Evolutionary conservation across 768 basidiomycete genomes (phyloP), one percentile per base, ranked within the genome.

Genomic region (Lentinula aciculospora): DNA sequence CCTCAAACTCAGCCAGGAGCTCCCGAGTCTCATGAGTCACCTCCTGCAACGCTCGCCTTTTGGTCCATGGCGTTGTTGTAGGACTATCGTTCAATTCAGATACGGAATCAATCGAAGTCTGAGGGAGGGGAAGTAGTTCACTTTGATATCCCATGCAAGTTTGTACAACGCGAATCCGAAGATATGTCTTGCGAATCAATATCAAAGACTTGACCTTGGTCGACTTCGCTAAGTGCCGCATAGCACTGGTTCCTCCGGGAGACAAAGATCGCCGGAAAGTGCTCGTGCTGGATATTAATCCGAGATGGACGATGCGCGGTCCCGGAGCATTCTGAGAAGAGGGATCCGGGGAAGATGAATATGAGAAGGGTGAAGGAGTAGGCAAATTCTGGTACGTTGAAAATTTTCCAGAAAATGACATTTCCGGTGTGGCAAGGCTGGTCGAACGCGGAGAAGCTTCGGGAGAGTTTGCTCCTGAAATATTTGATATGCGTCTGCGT

Each of bases 91-190:
- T 72, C 12, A 59, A 62, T 4, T 67, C 71, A 28, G 65, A 66
- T 23, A 65, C 66, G 8, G 76, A n/a, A 21, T 56, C 55, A 13
- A 56, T 34, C 25, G 37, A 40, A 34, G 31, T 28, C 32, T 31
- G 31, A 3, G 55, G 76, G 45, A 81, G 60, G 10, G 84, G 83
- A 7, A 89, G 70, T 28, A 88, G 67, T 3, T 72, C 66, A 6
- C 62, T 45, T 15, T 78, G 74, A 66, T 88, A 89, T 2, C 88
- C 87, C 76, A 88, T 77, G 53, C 74, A 77, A 12, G 72, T 73
- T 68, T 89, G 88, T 23, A 86, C 83, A 2, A 78, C 67, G 19
- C 88, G 74, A 25, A 90, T 80, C 28, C 86, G 73, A 32, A 74
- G 74, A 63, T 85, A 86, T 13, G 86, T 88, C 34, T 72, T 76